phyloP scores from a whole-genome alignment of 495 filamentous ascomycete genomes.

The Acidomyces sp. region DNA sequence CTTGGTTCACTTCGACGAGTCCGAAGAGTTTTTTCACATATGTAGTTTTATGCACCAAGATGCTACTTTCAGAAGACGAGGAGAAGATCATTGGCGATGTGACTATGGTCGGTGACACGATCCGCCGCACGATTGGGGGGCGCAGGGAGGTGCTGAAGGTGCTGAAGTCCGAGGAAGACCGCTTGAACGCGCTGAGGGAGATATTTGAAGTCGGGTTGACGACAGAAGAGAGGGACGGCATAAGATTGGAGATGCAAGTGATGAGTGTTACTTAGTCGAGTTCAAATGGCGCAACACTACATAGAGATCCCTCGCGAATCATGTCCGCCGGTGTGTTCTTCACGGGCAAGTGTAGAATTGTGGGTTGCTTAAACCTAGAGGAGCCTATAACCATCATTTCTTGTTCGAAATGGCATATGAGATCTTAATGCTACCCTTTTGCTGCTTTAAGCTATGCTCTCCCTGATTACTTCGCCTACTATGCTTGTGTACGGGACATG shows the following conservation, averaged over 20 bases:
- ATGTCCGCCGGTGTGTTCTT: too few relatives aligned
- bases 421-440: constrained; percentile 40
- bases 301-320: too few relatives aligned
- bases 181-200: constrained; percentile 23
- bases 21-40: constrained; percentile 36
- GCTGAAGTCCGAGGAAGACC: constrained; percentile 24
- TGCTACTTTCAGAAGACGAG: constrained; percentile 33
- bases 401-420: constrained; percentile 27
- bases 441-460: constrained; percentile 48
- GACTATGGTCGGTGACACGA: constrained; percentile 38
- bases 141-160: constrained; percentile 22
- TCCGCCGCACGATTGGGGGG: constrained; percentile 48
- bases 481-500: constrained; percentile 42
- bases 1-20: constrained; percentile 39
- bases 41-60: constrained; percentile 43
- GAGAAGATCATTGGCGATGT: constrained; percentile 43
- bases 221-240: constrained; percentile 22
- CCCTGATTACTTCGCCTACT: constrained; percentile 41
- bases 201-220: constrained; percentile 24
- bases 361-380: too few relatives aligned
- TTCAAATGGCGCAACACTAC: too few relatives aligned
- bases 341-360: too few relatives aligned
- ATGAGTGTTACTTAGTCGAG: too few relatives aligned
- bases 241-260: constrained; percentile 33
- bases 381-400: too few relatives aligned